Percentiles rank a stretch among this genome's conserved stretches.
These are phyloP conservation scores for Dactylellina leptospora DNA, from an alignment of 2,329 filamentous ascomycete species.

Conservation along the genomic window DNA sequence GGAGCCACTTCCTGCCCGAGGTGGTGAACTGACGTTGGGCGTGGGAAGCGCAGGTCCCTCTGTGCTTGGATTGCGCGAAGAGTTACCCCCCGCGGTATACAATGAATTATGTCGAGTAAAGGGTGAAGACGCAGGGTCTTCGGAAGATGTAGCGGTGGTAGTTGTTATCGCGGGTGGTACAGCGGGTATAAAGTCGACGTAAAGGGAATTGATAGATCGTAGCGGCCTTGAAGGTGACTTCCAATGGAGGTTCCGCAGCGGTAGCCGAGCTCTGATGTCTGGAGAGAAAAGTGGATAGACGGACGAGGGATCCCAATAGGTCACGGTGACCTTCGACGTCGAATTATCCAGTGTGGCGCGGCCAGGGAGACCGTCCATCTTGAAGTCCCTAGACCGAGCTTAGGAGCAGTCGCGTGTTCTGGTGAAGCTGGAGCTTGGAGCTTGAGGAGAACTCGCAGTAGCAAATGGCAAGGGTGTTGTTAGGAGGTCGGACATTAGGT, in stretches of 20 bases:
- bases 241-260: constrained; percentile 93
- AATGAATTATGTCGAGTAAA: constrained; percentile 56
- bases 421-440: not conserved
- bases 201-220: constrained; percentile 90
- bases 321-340: constrained; percentile 63
- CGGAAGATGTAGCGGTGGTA: constrained; percentile 59
- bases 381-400: not conserved
- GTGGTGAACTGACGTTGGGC: constrained; percentile 4
- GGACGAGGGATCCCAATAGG: constrained; percentile 93
- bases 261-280: constrained; percentile 79
- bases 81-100: constrained; percentile 54
- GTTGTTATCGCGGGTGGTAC: no score
- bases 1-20: constrained; percentile 19
- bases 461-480: no score
- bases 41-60: constrained; percentile 57
- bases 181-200: constrained; percentile 82
- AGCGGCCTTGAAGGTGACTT: constrained; percentile 91
- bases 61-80: constrained; percentile 58
- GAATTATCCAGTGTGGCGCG: constrained; percentile 33
- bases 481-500: not conserved
- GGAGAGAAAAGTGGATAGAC: constrained; percentile 84
- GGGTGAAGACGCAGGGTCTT: constrained; percentile 59
- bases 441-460: no score
- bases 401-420: not conserved
- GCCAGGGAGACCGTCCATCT: not conserved